phyloP scores from a whole-genome alignment of 768 basidiomycete genomes.

The Daedalea quercina region DNA sequence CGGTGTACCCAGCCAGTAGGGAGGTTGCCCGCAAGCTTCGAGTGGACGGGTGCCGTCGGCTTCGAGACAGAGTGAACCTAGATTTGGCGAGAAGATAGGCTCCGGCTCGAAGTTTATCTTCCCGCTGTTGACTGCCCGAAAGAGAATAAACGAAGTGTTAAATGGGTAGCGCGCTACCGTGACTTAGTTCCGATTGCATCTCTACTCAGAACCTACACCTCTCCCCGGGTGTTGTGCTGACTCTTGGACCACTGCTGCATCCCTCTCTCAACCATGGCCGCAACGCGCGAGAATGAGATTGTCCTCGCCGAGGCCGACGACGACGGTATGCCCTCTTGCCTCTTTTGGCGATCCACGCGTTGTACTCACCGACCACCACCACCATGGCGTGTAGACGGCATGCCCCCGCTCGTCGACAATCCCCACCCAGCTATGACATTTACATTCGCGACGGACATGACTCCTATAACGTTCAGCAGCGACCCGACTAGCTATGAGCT shows the following conservation, averaged over 20 bases:
- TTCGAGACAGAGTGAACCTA: no score
- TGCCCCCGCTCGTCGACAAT: conserved; percentile 42
- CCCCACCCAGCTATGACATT: conserved; percentile 44
- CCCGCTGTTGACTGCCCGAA: conserved; percentile 12
- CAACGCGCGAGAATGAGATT: conserved; percentile 22
- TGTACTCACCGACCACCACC: conserved; percentile 12
- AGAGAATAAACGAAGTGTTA: conserved; percentile 22
- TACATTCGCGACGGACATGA: conserved; percentile 60
- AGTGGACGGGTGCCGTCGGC: background rate
- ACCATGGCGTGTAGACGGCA: conserved; percentile 21
- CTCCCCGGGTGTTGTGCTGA: background rate
- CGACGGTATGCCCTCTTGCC: conserved; percentile 26
- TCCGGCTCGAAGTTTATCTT: conserved; percentile 4
- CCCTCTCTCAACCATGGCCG: conserved; percentile 8
- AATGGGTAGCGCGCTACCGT: conserved; percentile 16
- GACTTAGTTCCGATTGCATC: conserved; percentile 4
- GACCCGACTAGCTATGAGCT: conserved; percentile 26
- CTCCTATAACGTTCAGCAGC: conserved; percentile 42
- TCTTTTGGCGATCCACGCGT: conserved; percentile 12
- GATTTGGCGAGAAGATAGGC: background rate
- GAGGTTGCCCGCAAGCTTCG: background rate
- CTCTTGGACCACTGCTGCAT: conserved; percentile 5
- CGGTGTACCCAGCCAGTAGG: background rate
- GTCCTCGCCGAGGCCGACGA: conserved; percentile 26
- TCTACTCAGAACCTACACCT: conserved; percentile 5